A percentile compares a stretch with the other conserved stretches of the same genome.
phyloP scores from a whole-genome alignment of 352 stramenopile species.

The Halophytophthora polymorphica region DNA sequence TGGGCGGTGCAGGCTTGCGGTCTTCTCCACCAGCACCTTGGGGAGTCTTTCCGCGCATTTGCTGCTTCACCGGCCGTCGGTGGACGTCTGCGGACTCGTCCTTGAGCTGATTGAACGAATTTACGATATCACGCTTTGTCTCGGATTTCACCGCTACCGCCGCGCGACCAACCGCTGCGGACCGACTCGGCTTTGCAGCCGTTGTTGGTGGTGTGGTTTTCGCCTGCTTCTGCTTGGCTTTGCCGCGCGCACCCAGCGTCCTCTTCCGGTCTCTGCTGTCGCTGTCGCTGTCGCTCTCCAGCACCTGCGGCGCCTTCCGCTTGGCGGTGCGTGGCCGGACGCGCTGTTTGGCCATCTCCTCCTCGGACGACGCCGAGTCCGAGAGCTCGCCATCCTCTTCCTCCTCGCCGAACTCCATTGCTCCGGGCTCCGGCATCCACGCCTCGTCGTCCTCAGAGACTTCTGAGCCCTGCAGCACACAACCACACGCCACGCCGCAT shows the following conservation, averaged over 20 bases:
- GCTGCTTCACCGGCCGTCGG: constrained; percentile 67
- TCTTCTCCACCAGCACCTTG: constrained; percentile 15
- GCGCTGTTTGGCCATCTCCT: constrained; percentile 28
- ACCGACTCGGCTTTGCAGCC: constrained; percentile 6
- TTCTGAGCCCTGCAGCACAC: too few relatives aligned
- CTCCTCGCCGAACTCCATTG: constrained; percentile 31
- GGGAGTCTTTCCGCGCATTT: constrained; percentile 34
- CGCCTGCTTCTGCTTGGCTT: constrained; percentile 26
- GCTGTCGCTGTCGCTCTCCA: constrained; percentile 27
- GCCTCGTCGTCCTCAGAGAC: constrained; percentile 25
- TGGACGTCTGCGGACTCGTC: constrained; percentile 46
- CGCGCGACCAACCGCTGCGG: constrained; percentile 13
- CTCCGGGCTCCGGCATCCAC: constrained; percentile 25
- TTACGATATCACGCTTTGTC: constrained; percentile 7
- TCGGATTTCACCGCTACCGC: constrained; percentile 18
- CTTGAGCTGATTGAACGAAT: constrained; percentile 2
- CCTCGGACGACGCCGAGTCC: constrained; percentile 30
- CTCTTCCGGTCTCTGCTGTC: constrained; percentile 52
- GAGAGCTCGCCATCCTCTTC: constrained; percentile 32
- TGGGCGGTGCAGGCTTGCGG: constrained; percentile 7
- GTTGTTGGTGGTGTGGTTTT: constrained; percentile 14
- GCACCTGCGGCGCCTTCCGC: constrained; percentile 24
- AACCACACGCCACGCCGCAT: too few relatives aligned
- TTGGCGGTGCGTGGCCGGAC: constrained; percentile 24
- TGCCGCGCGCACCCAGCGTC: constrained; percentile 1